phyloP scores from a whole-genome alignment of 768 basidiomycete genomes.

The Phlebiopsis gigantea region DNA sequence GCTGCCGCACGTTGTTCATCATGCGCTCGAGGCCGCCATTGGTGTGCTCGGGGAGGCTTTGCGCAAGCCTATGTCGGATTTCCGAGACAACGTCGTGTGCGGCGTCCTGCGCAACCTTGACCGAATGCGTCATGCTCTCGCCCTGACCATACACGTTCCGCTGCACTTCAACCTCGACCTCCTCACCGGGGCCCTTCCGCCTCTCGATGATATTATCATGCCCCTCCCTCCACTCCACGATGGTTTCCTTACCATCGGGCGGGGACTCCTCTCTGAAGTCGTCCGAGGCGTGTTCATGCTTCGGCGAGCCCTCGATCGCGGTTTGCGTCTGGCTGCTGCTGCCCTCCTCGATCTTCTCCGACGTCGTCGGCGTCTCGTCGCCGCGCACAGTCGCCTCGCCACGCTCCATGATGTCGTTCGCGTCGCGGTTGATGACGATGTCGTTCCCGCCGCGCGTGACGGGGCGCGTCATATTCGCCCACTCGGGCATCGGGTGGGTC shows the following conservation, averaged over 20 bases:
- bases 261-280: conserved; percentile 31
- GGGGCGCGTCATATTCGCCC: conserved; percentile 72
- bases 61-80: conserved; percentile 15
- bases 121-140: conserved; percentile 24
- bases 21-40: conserved; percentile 10
- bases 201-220: conserved; percentile 62
- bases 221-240: conserved; percentile 69
- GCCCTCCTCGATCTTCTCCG: conserved; percentile 16
- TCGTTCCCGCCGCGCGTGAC: conserved; percentile 69
- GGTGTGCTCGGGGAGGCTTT: conserved; percentile 3
- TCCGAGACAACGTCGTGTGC: conserved; percentile 25
- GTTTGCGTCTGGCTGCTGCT: conserved; percentile 6
- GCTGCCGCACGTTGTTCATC: conserved; percentile 15
- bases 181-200: conserved; percentile 51
- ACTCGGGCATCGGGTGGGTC: conserved; percentile 57
- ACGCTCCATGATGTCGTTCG: conserved; percentile 48
- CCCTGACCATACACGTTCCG: conserved; percentile 26
- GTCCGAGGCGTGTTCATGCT: conserved; percentile 12
- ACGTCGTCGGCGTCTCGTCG: background rate
- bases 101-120: conserved; percentile 20
- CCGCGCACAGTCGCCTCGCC: conserved; percentile 27
- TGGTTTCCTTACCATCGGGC: conserved; percentile 39
- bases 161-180: conserved; percentile 37
- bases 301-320: conserved; percentile 12
- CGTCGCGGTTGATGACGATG: conserved; percentile 83